Percentiles rank a stretch among this genome's conserved stretches.
Conservation (phyloP, 139 green algal genomes). For the Coelastrella sp. region DNA sequence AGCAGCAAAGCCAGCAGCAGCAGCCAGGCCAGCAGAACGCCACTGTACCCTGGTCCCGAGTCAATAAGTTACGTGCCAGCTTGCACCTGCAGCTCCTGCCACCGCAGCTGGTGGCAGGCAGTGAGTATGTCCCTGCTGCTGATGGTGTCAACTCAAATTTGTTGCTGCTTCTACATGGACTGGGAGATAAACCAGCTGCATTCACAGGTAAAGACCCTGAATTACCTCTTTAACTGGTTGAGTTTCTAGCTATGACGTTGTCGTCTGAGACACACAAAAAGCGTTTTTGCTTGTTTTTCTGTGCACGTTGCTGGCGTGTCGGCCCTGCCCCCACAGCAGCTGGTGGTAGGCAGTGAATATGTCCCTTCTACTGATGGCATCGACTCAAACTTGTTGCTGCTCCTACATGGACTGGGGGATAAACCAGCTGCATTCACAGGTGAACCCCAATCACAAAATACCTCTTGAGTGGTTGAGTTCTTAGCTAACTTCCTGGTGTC, state of each 20-base stretch:
- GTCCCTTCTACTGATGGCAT: constrained; percentile 44
- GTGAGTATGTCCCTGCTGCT: constrained; percentile 27
- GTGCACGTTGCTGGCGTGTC: no score
- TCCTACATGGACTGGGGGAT: constrained; percentile 63
- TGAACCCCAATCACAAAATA: background rate
- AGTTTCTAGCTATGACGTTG: no score
- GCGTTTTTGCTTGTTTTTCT: no score
- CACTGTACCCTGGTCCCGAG: background rate
- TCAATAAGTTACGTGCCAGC: background rate
- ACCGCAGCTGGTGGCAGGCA: background rate
- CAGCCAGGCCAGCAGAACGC: background rate
- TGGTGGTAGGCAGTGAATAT: constrained; percentile 30
- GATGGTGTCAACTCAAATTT: constrained; percentile 56
- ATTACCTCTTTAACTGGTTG: no score
- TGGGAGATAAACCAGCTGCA: constrained; percentile 53
- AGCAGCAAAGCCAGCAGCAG: background rate
- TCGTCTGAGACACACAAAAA: no score
- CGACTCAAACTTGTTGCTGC: constrained; percentile 56
- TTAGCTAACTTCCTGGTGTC: background rate
- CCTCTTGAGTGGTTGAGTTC: no score
- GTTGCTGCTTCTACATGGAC: constrained; percentile 60
- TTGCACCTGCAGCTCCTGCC: constrained; percentile 42
- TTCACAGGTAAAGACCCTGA: constrained; percentile 32
- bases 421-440: constrained; percentile 44
- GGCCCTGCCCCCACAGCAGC: constrained; percentile 21